These are phyloP conservation scores for Saraca asoca DNA, from an alignment of 331 rosid genomes.

Conservation along the genomic window DNA sequence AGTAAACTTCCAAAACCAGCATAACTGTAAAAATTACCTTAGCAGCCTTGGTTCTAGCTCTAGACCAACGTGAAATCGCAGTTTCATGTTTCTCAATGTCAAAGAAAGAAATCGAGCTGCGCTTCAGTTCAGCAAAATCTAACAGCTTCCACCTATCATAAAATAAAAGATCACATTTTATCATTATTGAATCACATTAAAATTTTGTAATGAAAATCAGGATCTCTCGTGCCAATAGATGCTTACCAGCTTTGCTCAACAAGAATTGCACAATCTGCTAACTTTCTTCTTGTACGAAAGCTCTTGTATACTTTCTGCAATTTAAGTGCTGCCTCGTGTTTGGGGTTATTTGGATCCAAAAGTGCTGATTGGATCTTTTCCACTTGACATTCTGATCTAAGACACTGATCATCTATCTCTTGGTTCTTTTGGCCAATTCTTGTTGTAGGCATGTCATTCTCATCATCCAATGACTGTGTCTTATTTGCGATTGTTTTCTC, in stretches of 20 bases:
- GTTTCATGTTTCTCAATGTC: constrained; percentile 95
- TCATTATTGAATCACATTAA: constrained; percentile 27
- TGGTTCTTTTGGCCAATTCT: constrained; percentile 40
- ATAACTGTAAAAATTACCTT: constrained; percentile 55
- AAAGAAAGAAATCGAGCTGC: constrained; percentile 90
- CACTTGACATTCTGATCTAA: constrained; percentile 38
- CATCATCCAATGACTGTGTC: constrained; percentile 43
- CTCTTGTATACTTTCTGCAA: constrained; percentile 98
- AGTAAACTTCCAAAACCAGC: constrained; percentile 9
- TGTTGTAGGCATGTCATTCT: constrained; percentile 26
- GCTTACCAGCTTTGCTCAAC: constrained; percentile 96
- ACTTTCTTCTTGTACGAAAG: constrained; percentile 90
- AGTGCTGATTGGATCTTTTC: constrained; percentile 48
- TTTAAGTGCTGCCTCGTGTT: constrained; percentile 85
- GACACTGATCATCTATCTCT: constrained; percentile 46
- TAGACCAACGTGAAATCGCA: constrained; percentile 95
- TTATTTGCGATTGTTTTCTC: constrained; percentile 44
- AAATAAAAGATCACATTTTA: constrained; percentile 23
- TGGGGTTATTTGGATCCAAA: constrained; percentile 66
- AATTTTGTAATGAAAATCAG: constrained; percentile 7
- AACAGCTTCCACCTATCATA: constrained; percentile 90
- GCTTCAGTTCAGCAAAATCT: constrained; percentile 92
- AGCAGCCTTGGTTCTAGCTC: constrained; percentile 98
- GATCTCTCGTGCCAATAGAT: constrained; percentile 17
- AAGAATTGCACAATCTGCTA: constrained; percentile 99